Percentiles rank a stretch among this genome's conserved stretches.
Conservation (phyloP, 495 filamentous ascomycete species). For the Talaromyces thailandensis region DNA sequence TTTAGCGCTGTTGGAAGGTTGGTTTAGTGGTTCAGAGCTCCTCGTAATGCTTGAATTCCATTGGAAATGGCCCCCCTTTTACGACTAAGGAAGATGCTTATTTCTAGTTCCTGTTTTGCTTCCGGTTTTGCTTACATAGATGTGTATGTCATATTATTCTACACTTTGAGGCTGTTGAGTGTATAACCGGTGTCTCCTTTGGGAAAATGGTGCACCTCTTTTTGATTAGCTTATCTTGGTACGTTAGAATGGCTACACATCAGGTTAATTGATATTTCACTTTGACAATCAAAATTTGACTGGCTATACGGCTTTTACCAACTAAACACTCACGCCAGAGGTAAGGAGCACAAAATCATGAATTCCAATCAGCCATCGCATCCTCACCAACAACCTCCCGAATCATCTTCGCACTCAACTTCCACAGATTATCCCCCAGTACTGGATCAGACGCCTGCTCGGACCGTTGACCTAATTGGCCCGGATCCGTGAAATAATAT, state of each 20-base stretch:
- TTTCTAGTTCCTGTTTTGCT: background rate
- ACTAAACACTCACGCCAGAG: no score
- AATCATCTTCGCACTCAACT: slow-evolving; percentile 29
- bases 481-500: slow-evolving; percentile 28
- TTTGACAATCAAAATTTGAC: no score
- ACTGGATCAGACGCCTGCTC: slow-evolving; percentile 29
- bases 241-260: no score
- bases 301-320: no score
- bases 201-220: background rate
- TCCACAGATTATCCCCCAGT: slow-evolving; percentile 32
- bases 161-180: background rate
- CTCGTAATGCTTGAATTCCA: background rate
- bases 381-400: slow-evolving; percentile 34
- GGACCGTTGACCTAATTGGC: slow-evolving; percentile 21
- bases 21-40: background rate
- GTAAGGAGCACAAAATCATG: no score
- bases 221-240: background rate
- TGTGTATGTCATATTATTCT: background rate
- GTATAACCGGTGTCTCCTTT: background rate
- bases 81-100: background rate
- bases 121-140: background rate
- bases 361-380: slow-evolving; percentile 25
- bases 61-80: background rate
- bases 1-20: background rate
- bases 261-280: no score